Evolutionary conservation across 2,329 filamentous ascomycete species (phyloP).

Genomic region (Microdochium nivale): DNA sequence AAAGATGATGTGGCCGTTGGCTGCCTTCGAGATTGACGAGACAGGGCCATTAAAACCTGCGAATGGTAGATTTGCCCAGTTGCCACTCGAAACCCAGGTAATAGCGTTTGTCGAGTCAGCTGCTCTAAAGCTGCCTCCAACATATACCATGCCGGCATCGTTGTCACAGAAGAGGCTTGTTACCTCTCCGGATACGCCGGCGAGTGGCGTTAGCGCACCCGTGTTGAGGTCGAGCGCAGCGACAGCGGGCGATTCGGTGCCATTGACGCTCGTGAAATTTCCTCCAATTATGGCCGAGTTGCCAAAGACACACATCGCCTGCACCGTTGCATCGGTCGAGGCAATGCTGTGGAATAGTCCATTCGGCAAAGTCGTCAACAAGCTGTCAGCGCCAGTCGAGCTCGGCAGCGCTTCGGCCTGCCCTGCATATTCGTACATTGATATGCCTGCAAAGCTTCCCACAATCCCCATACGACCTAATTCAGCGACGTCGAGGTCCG

Average conservation of each 20-base stretch:
- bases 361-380: conserved; percentile 78
- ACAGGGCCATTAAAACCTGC: conserved; percentile 92
- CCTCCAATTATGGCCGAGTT: conserved; percentile 73
- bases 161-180: conserved; percentile 76
- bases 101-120: conserved; percentile 84
- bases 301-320: conserved; percentile 77
- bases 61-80: conserved; percentile 79
- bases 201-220: conserved; percentile 60
- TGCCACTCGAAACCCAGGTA: conserved; percentile 60
- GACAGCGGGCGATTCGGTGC: conserved; percentile 65
- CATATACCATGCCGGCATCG: conserved; percentile 70
- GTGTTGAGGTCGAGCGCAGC: conserved; percentile 73
- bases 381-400: conserved; percentile 71
- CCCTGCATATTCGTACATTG: conserved; percentile 76
- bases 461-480: conserved; percentile 79
- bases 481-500: conserved; percentile 68
- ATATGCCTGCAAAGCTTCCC: conserved; percentile 87
- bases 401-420: conserved; percentile 62
- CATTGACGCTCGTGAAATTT: conserved; percentile 88
- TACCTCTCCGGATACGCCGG: conserved; percentile 77
- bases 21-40: conserved; percentile 69
- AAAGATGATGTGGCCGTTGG: conserved; percentile 82
- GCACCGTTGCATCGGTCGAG: conserved; percentile 74
- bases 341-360: conserved; percentile 69
- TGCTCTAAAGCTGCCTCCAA: conserved; percentile 78